phyloP scores from a whole-genome alignment of 1,139 yeast genomes.

The Saccharomyces hybrid region DNA sequence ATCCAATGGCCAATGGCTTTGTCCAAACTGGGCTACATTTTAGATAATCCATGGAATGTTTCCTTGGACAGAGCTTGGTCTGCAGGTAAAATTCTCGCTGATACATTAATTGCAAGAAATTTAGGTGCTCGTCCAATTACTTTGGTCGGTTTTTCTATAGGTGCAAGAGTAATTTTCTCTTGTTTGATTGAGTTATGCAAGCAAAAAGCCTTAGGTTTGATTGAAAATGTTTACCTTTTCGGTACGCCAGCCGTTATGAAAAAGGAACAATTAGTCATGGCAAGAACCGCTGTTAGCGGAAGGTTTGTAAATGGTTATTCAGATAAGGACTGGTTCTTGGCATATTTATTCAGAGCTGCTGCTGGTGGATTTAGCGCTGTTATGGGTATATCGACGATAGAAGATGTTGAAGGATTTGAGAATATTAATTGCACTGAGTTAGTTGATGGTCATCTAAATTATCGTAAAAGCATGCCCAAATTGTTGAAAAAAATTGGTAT shows the following conservation, averaged over 20 bases:
- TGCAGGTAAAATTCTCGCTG: conserved; percentile 88
- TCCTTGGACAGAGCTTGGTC: conserved; percentile 96
- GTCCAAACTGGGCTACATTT: conserved; percentile 77
- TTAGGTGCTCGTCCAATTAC: conserved; percentile 92
- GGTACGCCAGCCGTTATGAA: conserved; percentile 87
- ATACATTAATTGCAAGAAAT: conserved; percentile 77
- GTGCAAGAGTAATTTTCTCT: conserved; percentile 87
- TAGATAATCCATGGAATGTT: conserved; percentile 98
- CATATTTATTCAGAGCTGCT: conserved; percentile 90
- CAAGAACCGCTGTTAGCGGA: conserved; percentile 85
- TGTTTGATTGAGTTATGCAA: conserved; percentile 83
- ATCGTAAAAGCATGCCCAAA: conserved; percentile 87
- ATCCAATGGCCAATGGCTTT: conserved; percentile 88
- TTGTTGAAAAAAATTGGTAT: conserved; percentile 63
- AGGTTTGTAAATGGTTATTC: conserved; percentile 86
- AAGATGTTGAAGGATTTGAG: conserved; percentile 57
- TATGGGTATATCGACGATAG: conserved; percentile 80
- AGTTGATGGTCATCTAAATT: conserved; percentile 95
- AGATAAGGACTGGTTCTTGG: conserved; percentile 91
- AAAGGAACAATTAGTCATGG: conserved; percentile 68
- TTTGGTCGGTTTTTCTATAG: conserved; percentile 86
- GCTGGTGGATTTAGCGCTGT: conserved; percentile 88
- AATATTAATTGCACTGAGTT: conserved; percentile 79
- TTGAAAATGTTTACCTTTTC: conserved; percentile 80
- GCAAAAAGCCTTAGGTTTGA: conserved; percentile 77